A percentile compares a stretch with the other conserved stretches of the same genome.
Evolutionary conservation across 1,284 basidiomycete species (phyloP).

Genomic region (Mrakiaceae sp.): DNA sequence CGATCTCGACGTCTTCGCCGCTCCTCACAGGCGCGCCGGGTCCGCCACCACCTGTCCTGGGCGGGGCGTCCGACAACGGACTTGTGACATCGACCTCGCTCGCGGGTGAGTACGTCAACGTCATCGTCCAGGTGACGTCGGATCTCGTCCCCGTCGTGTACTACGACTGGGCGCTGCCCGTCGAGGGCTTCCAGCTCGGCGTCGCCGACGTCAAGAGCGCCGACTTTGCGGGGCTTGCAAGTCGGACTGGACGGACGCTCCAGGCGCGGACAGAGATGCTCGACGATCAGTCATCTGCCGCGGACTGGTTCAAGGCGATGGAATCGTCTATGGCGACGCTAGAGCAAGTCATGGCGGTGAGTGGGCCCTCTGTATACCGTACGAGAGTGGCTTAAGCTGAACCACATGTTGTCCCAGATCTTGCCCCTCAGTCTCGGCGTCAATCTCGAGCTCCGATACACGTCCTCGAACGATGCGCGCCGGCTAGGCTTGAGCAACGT

Average conservation of each 20-base stretch:
- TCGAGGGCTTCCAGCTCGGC: constrained; percentile 59
- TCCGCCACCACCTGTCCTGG: constrained; percentile 20
- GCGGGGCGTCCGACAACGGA: constrained; percentile 13
- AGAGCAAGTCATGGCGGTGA: constrained; percentile 57
- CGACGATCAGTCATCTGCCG: constrained; percentile 28
- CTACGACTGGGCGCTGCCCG: constrained; percentile 58
- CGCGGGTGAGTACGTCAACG: constrained; percentile 66
- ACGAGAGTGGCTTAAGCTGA: neutral
- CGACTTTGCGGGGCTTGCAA: constrained; percentile 64
- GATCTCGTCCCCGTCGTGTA: constrained; percentile 80
- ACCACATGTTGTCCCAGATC: constrained; percentile 37
- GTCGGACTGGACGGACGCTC: constrained; percentile 41
- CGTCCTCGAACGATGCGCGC: constrained; percentile 39
- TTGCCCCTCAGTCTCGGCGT: constrained; percentile 63
- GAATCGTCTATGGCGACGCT: constrained; percentile 55
- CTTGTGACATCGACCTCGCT: constrained; percentile 27
- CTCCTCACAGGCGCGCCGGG: constrained; percentile 18
- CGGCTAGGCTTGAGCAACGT: constrained; percentile 39
- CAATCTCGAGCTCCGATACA: constrained; percentile 66
- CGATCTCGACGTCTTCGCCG: constrained; percentile 32
- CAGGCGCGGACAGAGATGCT: constrained; percentile 23
- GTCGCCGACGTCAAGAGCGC: constrained; percentile 70
- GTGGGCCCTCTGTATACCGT: constrained; percentile 20
- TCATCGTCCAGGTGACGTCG: constrained; percentile 81
- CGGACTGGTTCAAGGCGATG: constrained; percentile 50